These are phyloP conservation scores for Arthrobotrys entomopaga DNA, from an alignment of 2,329 filamentous ascomycete species.

Conservation along the genomic window DNA sequence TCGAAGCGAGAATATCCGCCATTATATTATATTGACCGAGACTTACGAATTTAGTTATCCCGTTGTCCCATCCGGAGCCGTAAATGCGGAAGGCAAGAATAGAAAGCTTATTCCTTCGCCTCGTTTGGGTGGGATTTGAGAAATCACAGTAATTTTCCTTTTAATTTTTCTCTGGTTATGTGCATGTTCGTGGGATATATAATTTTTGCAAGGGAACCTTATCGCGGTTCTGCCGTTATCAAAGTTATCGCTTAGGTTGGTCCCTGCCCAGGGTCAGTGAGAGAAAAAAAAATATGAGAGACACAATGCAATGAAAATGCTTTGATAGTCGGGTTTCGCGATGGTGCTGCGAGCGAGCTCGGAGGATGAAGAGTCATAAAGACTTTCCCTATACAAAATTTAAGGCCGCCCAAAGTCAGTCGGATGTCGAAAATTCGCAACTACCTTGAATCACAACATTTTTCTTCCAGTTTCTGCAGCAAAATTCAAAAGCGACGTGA, in stretches of 20 bases:
- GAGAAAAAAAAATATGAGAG: slow-evolving; percentile 15
- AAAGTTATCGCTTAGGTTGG: slow-evolving; percentile 52
- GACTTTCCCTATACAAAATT: neutral
- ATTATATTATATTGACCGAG: slow-evolving; percentile 16
- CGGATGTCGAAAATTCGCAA: too few relatives aligned
- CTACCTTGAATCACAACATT: neutral
- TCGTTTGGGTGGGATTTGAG: too few relatives aligned
- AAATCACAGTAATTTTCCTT: too few relatives aligned
- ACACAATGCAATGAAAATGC: neutral
- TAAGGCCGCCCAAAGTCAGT: too few relatives aligned
- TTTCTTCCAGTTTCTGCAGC: neutral
- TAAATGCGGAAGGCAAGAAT: slow-evolving; percentile 35
- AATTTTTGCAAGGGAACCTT: slow-evolving; percentile 30
- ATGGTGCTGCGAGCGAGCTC: slow-evolving; percentile 46
- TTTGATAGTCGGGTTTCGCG: slow-evolving; percentile 9
- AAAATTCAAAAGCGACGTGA: neutral
- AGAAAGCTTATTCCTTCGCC: neutral
- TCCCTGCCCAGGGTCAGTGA: slow-evolving; percentile 6
- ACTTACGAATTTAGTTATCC: neutral
- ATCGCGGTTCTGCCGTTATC: slow-evolving; percentile 34
- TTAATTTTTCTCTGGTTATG: too few relatives aligned
- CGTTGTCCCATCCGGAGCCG: neutral
- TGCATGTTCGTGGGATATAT: slow-evolving; percentile 8
- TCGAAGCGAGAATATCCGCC: slow-evolving; percentile 52
- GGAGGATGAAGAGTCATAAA: slow-evolving; percentile 48